A percentile compares a stretch with the other conserved stretches of the same genome.
These are phyloP conservation scores for Ambispora gerdemannii DNA, from an alignment of 192 early-diverging fungal species.

Conservation along the genomic window DNA sequence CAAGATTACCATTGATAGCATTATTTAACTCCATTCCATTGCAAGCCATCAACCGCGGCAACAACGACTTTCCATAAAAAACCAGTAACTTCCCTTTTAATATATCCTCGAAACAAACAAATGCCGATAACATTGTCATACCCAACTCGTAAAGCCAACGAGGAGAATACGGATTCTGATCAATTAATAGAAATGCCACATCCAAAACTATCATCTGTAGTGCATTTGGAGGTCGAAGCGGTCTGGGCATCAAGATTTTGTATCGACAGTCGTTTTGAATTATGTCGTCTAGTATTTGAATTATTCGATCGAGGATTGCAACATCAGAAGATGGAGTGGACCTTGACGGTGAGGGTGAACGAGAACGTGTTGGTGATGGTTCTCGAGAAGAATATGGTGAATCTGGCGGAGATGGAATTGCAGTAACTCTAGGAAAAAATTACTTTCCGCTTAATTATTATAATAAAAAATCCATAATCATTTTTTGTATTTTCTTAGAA, in stretches of 20 bases:
- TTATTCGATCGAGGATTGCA: conserved; percentile 37
- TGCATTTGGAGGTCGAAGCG: conserved; percentile 48
- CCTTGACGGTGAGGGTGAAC: conserved; percentile 12
- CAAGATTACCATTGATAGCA: not conserved
- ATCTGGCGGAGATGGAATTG: conserved; percentile 13
- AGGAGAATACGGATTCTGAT: conserved; percentile 34
- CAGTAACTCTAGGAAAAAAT: not conserved
- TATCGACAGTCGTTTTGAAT: conserved; percentile 58
- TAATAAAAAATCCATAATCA: not conserved
- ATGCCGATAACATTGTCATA: conserved; percentile 49
- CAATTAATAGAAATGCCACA: conserved; percentile 39
- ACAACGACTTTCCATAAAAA: conserved; percentile 44
- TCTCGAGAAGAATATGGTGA: conserved; percentile 26
- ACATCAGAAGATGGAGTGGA: not conserved
- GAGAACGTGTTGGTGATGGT: conserved; percentile 23
- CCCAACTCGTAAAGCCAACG: conserved; percentile 51
- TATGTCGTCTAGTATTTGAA: conserved; percentile 48
- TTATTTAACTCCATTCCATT: not conserved
- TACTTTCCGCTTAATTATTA: no score
- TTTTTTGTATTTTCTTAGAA: not conserved
- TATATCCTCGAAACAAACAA: conserved; percentile 45
- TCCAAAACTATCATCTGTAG: conserved; percentile 52
- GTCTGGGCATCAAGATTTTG: conserved; percentile 42
- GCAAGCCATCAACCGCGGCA: conserved; percentile 44
- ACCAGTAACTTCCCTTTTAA: conserved; percentile 43